These are phyloP conservation scores for Kazachstania sp. DNA, from an alignment of 1,139 yeast species.

Conservation along the genomic window DNA sequence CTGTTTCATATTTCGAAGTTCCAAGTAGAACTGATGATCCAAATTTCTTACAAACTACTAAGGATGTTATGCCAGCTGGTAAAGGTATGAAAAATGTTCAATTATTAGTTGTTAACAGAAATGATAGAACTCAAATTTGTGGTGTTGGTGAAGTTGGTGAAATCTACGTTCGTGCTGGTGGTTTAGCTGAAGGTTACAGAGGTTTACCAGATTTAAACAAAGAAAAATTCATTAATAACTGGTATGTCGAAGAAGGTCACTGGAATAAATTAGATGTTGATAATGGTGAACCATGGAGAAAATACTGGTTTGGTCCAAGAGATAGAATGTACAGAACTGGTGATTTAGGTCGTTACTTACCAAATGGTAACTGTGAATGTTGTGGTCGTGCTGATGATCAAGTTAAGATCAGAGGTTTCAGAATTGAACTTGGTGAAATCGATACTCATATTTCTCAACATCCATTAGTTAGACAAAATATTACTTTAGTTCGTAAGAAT, in stretches of 20 bases:
- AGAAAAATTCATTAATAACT: slow-evolving; percentile 78
- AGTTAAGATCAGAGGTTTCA: slow-evolving; percentile 95
- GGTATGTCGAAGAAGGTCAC: slow-evolving; percentile 62
- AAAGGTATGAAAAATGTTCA: slow-evolving; percentile 95
- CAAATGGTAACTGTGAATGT: slow-evolving; percentile 96
- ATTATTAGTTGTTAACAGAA: slow-evolving; percentile 82
- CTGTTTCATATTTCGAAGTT: slow-evolving; percentile 90
- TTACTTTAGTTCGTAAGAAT: slow-evolving; percentile 88
- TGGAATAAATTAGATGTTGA: slow-evolving; percentile 52
- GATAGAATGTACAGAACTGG: slow-evolving; percentile 96
- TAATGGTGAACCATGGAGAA: slow-evolving; percentile 57
- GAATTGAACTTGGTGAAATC: slow-evolving; percentile 96
- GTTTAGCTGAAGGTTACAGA: slow-evolving; percentile 92
- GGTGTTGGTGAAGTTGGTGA: slow-evolving; percentile 99
- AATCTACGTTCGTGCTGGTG: slow-evolving; percentile 96
- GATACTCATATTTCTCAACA: slow-evolving; percentile 95
- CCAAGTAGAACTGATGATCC: slow-evolving; percentile 64
- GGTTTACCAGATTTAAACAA: slow-evolving; percentile 82
- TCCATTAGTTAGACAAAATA: slow-evolving; percentile 81
- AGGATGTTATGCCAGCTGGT: slow-evolving; percentile 98
- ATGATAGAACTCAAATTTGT: slow-evolving; percentile 80
- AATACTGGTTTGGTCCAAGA: slow-evolving; percentile 85
- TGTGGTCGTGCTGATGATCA: slow-evolving; percentile 99
- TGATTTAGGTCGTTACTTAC: slow-evolving; percentile 90
- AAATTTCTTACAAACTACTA: slow-evolving; percentile 68